Base-by-base conservation (phyloP, 2,329 filamentous ascomycete genomes). In the Gaeumannomyces tritici region DNA sequence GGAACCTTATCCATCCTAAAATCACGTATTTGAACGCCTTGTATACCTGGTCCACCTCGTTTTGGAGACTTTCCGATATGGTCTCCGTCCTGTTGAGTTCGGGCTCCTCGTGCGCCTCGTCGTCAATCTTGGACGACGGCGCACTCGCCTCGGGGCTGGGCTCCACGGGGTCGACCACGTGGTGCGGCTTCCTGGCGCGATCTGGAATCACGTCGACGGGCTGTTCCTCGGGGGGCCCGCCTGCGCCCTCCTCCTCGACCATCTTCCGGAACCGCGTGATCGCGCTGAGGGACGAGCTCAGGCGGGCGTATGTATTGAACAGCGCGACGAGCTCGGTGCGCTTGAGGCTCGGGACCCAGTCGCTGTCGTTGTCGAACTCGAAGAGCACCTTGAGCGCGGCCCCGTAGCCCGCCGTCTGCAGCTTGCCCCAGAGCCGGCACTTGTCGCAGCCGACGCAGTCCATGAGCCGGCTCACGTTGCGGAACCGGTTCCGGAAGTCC, bases 391-490 rank as follows among this genome's bases (percentile, higher is more conserved):
- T 99, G 65, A 99, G 79, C 0, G 95, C 95, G 0, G 95, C 91
- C 60, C 95, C 95, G 72, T 97, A 98, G 2, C 95, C 95, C 15
- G 90, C 90, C 0, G 92, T 96, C 77, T 99, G 95, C 51, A 99
- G 78, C 77, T 99, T 99, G 59, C 95, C 95, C 95, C 95, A 99
- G 2, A 99, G 86, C 11, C 95, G 87, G 76, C 95, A 99, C 78
- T 99, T 99, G 78, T 99, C 95, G 75, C 95, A 99, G 57, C 95
- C 95, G 26, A 98, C 93, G 69, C 95, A 99, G 75, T 99, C 95
- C 95, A 99, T 99, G 66, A 98, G 83, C 55, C 95, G 87, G 73
- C 90, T 96, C 65, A 99, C 90, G 72, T 99, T 99, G 72, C 95
- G 87, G 82, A 99, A 99, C 21, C 95, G 90, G 74, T 96, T 95